Evolutionary conservation across 1,284 basidiomycete species (phyloP), one percentile per base, ranked within the genome.

Genomic region (Uromyces viciae-fabae): DNA sequence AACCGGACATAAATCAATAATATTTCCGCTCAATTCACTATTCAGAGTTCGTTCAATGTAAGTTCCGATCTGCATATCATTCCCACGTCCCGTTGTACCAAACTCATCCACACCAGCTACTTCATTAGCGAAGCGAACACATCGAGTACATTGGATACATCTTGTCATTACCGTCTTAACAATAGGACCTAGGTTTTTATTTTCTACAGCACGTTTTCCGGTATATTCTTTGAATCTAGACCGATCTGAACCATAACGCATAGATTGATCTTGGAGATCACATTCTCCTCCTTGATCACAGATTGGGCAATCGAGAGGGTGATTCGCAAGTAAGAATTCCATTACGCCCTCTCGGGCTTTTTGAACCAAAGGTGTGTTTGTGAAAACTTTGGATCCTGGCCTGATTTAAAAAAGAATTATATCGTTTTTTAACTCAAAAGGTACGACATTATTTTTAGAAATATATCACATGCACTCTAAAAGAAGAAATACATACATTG

Each of bases 151-250:
- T 87, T 99, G 97, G 84, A 99, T 99, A 88, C 97, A 99, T 81
- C 96, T 91, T 87, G 95, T 99, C 96, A 99, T 99, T 82, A 93
- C 94, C 3, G 97, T 98, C 89, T 99, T 99, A 86, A 99, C 94
- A 71, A 99, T 90, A 15, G 97, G 97, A 7, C 97, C 97, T 43
- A 99, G 90, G 86, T 99, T 92, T 89, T 99, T 99, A 90, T 99
- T 93, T 88, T 98, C 96, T 25, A 97, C 93, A 0, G 97, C 96
- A 82, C 96, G 94, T 88, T 99, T 99, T 84, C 96, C 97, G 2
- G 93, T 91, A 82, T 97, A 94, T 88, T 99, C 96, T 88, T 98
- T 95, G 91, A 98, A 98, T 71, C 97, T 92, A 5, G 94, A 92
- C 82, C 97, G 92, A 88, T 99, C 96, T 15, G 95, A 93, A 68